These are phyloP conservation scores for Astrephomene gubernaculifera DNA, from an alignment of 139 green algal genomes.

Conservation along the genomic window DNA sequence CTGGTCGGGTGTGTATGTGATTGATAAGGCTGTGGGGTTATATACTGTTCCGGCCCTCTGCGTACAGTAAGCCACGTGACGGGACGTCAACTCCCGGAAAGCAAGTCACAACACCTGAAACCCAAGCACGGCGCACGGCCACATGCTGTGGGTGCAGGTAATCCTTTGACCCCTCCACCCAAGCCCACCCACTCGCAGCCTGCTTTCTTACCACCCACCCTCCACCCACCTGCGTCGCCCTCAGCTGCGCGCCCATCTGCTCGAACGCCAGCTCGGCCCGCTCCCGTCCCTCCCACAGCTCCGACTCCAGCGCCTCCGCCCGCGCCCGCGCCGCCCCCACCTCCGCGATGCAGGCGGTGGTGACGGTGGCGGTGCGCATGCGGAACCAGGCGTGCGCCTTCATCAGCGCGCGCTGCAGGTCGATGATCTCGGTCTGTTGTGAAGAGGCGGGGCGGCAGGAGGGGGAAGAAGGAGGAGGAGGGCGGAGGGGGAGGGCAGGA, in stretches of 20 bases:
- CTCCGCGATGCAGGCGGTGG: conserved; percentile 44
- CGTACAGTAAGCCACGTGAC: background rate
- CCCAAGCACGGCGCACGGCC: too few relatives aligned
- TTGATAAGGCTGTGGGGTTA: too few relatives aligned
- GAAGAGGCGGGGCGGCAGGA: background rate
- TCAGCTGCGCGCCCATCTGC: conserved; percentile 18
- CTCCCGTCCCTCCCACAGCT: conserved; percentile 52
- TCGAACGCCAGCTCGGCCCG: conserved; percentile 34
- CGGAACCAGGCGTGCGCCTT: conserved; percentile 56
- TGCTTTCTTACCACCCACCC: background rate
- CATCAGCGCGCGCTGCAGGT: conserved; percentile 47
- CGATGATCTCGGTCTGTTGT: conserved; percentile 47
- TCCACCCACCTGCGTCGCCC: conserved; percentile 38
- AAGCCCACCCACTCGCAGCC: background rate
- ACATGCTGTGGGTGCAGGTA: too few relatives aligned
- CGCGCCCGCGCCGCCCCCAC: conserved; percentile 23
- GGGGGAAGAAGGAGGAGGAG: background rate
- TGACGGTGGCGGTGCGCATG: conserved; percentile 51
- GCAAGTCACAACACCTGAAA: too few relatives aligned
- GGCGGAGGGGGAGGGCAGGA: background rate
- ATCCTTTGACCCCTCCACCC: background rate
- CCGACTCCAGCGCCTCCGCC: conserved; percentile 40
- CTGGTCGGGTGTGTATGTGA: too few relatives aligned
- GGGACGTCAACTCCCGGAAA: too few relatives aligned
- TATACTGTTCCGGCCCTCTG: too few relatives aligned